A percentile compares a stretch with the other conserved stretches of the same genome.
phyloP scores from a whole-genome alignment of 2,329 filamentous ascomycete species.

The Hirsutella rhossiliensis region DNA sequence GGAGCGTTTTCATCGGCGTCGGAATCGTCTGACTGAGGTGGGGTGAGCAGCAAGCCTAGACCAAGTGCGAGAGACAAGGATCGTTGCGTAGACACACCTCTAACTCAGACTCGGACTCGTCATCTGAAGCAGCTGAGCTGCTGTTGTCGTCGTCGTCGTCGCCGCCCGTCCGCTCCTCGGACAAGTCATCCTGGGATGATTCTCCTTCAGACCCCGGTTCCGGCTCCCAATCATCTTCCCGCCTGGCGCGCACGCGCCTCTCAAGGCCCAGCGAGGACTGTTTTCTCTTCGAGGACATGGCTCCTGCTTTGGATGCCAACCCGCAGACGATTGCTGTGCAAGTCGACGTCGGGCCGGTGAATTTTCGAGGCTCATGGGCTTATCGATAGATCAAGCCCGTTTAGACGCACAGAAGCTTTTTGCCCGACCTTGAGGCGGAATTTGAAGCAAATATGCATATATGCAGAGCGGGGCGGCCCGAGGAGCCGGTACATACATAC shows the following conservation, averaged over 20 bases:
- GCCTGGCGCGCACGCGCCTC: conserved; percentile 30
- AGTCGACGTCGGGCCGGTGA: no score
- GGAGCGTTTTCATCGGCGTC: conserved; percentile 19
- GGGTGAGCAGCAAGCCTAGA: not conserved
- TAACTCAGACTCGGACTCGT: conserved; percentile 13
- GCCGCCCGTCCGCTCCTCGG: conserved; percentile 14
- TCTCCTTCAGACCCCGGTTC: conserved; percentile 17
- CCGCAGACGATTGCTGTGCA: no score
- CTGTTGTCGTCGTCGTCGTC: conserved; percentile 18
- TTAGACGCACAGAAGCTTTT: no score
- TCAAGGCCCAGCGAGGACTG: conserved; percentile 22
- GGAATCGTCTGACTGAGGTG: conserved; percentile 10
- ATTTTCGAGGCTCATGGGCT: not conserved
- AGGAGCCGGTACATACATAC: no score
- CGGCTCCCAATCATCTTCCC: conserved; percentile 29
- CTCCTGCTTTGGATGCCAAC: not conserved
- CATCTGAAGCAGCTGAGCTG: conserved; percentile 15
- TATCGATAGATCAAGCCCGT: not conserved
- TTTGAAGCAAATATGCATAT: no score
- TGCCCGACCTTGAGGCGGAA: no score
- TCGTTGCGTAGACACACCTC: conserved; percentile 12
- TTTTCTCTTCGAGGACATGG: conserved; percentile 28
- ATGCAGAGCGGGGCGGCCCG: no score
- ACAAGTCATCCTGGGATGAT: conserved; percentile 14
- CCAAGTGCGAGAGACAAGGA: not conserved